Conservation (phyloP, 805 yeast genomes). For the Lipomyces spencermartinsiae region DNA sequence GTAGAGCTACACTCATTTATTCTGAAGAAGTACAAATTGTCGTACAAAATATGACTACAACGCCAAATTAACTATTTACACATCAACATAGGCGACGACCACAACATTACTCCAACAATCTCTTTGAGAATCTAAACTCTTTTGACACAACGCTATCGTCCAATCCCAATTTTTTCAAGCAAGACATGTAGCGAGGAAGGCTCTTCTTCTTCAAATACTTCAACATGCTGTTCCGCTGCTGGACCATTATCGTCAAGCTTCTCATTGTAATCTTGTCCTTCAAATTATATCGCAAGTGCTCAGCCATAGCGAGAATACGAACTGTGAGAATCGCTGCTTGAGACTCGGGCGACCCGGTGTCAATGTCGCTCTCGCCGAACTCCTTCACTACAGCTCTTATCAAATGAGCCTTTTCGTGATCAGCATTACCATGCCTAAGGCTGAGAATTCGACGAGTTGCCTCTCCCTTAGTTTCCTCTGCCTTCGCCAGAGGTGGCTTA, state of each 20-base stretch:
- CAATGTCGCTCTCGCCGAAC: constrained; percentile 83
- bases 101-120: constrained; percentile 13
- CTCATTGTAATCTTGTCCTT: constrained; percentile 78
- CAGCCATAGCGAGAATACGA: constrained; percentile 75
- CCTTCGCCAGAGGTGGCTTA: neutral
- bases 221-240: constrained; percentile 82
- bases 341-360: constrained; percentile 93
- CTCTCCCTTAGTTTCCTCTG: constrained; percentile 64
- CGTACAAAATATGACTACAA: neutral
- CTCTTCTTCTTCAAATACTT: constrained; percentile 80
- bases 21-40: neutral
- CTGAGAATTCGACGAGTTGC: constrained; percentile 74
- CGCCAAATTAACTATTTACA: constrained; percentile 65
- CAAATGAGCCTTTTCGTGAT: constrained; percentile 64
- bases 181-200: constrained; percentile 82
- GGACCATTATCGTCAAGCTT: constrained; percentile 79
- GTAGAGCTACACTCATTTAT: neutral
- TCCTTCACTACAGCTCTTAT: constrained; percentile 72
- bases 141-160: constrained; percentile 76
- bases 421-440: constrained; percentile 70
- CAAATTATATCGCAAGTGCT: constrained; percentile 70
- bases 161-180: constrained; percentile 85
- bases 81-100: constrained; percentile 46
- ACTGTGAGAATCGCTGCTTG: constrained; percentile 92
- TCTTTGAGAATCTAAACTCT: constrained; percentile 58